These are phyloP conservation scores for Colletotrichum ledebouriae DNA, from an alignment of 2,329 filamentous ascomycete species.

Conservation along the genomic window DNA sequence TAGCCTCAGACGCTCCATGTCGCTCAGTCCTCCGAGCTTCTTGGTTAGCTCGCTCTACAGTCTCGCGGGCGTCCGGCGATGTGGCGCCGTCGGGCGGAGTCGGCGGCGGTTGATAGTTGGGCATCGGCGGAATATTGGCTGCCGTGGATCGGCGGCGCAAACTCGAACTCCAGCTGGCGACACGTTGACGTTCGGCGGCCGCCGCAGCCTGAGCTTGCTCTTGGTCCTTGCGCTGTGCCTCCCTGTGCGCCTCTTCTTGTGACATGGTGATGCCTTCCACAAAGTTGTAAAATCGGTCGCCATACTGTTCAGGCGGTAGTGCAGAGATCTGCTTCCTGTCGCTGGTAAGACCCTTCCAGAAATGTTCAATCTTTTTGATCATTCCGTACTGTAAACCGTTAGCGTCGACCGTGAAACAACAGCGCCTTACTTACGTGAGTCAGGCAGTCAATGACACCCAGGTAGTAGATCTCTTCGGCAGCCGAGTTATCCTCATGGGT, in stretches of 20 bases:
- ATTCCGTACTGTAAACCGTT: conserved; percentile 80
- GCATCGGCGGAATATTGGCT: conserved; percentile 57
- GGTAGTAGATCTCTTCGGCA: conserved; percentile 95
- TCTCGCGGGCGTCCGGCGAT: conserved; percentile 56
- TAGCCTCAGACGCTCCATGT: conserved; percentile 55
- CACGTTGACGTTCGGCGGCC: conserved; percentile 51
- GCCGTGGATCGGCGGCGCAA: conserved; percentile 50
- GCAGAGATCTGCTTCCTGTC: conserved; percentile 92
- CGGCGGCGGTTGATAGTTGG: conserved; percentile 60
- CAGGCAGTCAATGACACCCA: conserved; percentile 97
- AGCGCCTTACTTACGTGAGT: conserved; percentile 80
- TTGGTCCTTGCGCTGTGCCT: conserved; percentile 70
- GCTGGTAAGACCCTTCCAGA: conserved; percentile 92
- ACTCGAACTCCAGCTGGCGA: conserved; percentile 55
- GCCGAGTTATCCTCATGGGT: conserved; percentile 90
- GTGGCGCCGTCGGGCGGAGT: conserved; percentile 52
- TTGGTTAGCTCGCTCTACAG: conserved; percentile 56
- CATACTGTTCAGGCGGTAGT: conserved; percentile 89
- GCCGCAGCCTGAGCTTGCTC: conserved; percentile 64
- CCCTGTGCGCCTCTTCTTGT: conserved; percentile 83
- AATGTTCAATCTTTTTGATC: conserved; percentile 94
- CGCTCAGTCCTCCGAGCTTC: conserved; percentile 54
- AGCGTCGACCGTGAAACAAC: conserved; percentile 14
- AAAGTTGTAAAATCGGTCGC: conserved; percentile 93
- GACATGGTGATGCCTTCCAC: conserved; percentile 93